Evolutionary conservation across 2,329 filamentous ascomycete genomes (phyloP), one percentile per base, ranked within the genome.

Genomic region (Pseudogymnoascus destructans): DNA sequence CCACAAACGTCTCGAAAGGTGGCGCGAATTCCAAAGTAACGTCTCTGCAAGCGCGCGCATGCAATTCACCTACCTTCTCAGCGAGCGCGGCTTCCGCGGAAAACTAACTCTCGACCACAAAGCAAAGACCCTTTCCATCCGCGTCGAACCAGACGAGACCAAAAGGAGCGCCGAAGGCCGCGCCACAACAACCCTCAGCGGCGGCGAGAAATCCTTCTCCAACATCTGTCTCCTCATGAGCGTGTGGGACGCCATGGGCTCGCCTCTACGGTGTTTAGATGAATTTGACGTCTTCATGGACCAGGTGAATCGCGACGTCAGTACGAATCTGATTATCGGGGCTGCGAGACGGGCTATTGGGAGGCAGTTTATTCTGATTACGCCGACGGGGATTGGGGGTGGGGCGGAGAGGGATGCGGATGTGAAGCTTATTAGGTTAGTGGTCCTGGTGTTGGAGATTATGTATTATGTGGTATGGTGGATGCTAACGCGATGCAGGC

Each of bases 241-340:
- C 2, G 85, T 98, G 15, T 98, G 93, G 93, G 93, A 98, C 69
- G 92, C 93, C 27, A 98, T 98, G 86, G 92, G 93, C 9, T 95
- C 90, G 15, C 92, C 91, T 0, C 86, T 98, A 61, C 83, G 93
- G 58, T 98, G 93, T 68, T 77, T 98, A 58, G 93, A 98, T 72
- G 93, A 98, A 72, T 98, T 97, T 68, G 93, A 98, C 70, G 93
- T 98, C 30, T 98, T 96, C 76, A 98, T 98, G 93, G 93, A 98
- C 72, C 89, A 86, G 64, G 89, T 97, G 60, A 98, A 98, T 71
- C 84, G 93, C 61, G 89, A 87, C 59, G 87, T 95, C 65, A 95
- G 89, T 69, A 95, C 95, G 66, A 87, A 87, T 62, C 89, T 98
- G 86, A 87, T 98, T 71, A 90, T 96, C 65, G 79, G 83, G 60